Base-by-base conservation (phyloP, 139 green algal species). In the Eudorina sp. region DNA sequence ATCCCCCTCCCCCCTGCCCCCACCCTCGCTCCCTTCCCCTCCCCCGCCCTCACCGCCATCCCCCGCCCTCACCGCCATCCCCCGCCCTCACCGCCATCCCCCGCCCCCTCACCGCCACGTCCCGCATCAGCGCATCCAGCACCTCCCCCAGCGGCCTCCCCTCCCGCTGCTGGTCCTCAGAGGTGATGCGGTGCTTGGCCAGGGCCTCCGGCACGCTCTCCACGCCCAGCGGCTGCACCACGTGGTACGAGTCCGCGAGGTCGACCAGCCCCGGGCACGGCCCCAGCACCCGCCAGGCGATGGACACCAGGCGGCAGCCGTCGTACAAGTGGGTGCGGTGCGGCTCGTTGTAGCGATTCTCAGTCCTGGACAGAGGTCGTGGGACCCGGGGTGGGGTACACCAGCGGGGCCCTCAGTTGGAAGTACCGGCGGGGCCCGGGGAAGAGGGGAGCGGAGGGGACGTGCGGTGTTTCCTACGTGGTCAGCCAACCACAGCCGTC, bases 281-380 rank as follows among this genome's bases (percentile, higher is more conserved):
- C 25, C 70, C 70, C 70, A 79, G 41, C 41, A 79, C 70, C 0
- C 70, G 70, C 70, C 70, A 79, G 1, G 70, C 43, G 2, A 79
- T 23, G 1, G 70, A 79, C 41, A 79, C 70, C 23, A 79, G 40
- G 43, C 70, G 70, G 5, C 31, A 38, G 25, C 13, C 23, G 41
- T 76, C 68, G 68, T 76, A 76, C 7, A 3, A 8, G 23, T 41
- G 41, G 23, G 38, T 11, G 2, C 9, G 5, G 70, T 55, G 43
- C 8, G 70, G 70, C 68, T 31, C 31, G 64, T 73, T 14, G 64
- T 9, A 18, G 31, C 16, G n/a, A n/a, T n/a, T n/a, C n/a, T n/a
- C 64, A 45, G 31, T 18, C 60, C 60, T 69, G 60, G 48, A 55
- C n/a, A n/a, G n/a, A n/a, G n/a, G n/a, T n/a, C n/a, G n/a, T n/a